Base-by-base conservation (phyloP, 441 rosid species). In the California macrophylla region DNA sequence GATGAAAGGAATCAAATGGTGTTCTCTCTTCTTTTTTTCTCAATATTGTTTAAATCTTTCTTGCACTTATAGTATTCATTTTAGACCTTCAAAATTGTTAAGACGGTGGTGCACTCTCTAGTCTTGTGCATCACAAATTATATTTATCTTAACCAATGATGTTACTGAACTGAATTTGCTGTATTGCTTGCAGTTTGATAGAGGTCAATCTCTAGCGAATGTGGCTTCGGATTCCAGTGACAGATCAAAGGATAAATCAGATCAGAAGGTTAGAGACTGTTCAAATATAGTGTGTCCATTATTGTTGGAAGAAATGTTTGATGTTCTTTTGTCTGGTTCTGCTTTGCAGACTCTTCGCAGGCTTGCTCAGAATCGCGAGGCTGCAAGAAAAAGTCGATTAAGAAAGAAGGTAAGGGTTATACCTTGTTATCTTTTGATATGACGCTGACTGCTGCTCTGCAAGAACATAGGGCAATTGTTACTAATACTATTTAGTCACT, bases 301-400 rank as follows among this genome's bases (percentile, higher is more conserved):
- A 73, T 65, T 47, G 12, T 72, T 66, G 52, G 64, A 67, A 8
- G 3, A 64, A 65, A n/a, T 74, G 4, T 67, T 78, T 70, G 61
- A 71, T 77, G 70, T 23, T 75, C 67, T 63, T 68, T 80, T 69
- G 69, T 66, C 68, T 72, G 68, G 29, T 74, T 71, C 73, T 75
- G 71, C 80, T 77, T 63, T 74, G 72, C 89, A 95, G 99, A 90
- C 97, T 28, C 89, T 92, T 75, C 97, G 99, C 67, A 87, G 99
- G 78, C 98, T 95, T 54, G 99, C 99, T 81, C 99, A 95, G 82
- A 95, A 95, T 82, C 94, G 98, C 56, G 99, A 95, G 82, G 99
- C 99, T 58, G 99, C 99, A 64, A 88, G 98, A 76, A 95, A 95
- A 83, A 95, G 99, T 80, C 88, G 99, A 75, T 78, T 95, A 80